phyloP scores from a whole-genome alignment of 225 moss, liverwort and hornwort genomes.

The Neckera pumila region DNA sequence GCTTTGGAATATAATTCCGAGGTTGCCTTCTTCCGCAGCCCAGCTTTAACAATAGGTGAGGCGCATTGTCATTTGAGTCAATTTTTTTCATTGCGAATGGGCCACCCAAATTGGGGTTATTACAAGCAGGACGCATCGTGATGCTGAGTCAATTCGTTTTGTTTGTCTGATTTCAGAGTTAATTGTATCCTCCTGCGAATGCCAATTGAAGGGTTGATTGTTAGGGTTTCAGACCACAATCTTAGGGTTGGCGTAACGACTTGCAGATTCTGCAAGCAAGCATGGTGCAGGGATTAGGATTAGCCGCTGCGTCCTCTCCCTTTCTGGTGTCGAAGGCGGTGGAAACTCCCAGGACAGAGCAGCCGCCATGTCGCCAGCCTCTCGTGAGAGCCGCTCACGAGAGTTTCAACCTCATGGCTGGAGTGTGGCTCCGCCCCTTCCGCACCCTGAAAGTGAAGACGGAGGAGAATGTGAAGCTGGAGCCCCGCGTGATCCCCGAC shows the following conservation, averaged over 20 bases:
- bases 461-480: slow-evolving; percentile 77
- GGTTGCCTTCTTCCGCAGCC: neutral
- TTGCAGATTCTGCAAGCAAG: neutral
- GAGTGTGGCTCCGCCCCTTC: slow-evolving; percentile 39
- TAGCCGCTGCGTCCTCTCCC: neutral
- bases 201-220: neutral
- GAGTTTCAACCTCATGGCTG: slow-evolving; percentile 43
- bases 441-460: slow-evolving; percentile 45
- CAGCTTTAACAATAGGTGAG: neutral
- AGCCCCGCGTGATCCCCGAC: slow-evolving; percentile 59
- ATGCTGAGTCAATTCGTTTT: neutral
- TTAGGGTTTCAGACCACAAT: neutral
- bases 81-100: neutral
- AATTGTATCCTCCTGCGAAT: neutral
- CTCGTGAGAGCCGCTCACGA: slow-evolving; percentile 15
- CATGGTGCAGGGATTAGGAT: neutral
- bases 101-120: neutral
- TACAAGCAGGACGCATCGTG: neutral
- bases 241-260: neutral
- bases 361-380: neutral
- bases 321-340: neutral
- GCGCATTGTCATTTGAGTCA: neutral
- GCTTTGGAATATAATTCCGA: neutral
- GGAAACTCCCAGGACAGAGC: neutral
- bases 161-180: neutral